Evolutionary conservation across 2,329 filamentous ascomycete genomes (phyloP).

Genomic region (Diaporthe citri): DNA sequence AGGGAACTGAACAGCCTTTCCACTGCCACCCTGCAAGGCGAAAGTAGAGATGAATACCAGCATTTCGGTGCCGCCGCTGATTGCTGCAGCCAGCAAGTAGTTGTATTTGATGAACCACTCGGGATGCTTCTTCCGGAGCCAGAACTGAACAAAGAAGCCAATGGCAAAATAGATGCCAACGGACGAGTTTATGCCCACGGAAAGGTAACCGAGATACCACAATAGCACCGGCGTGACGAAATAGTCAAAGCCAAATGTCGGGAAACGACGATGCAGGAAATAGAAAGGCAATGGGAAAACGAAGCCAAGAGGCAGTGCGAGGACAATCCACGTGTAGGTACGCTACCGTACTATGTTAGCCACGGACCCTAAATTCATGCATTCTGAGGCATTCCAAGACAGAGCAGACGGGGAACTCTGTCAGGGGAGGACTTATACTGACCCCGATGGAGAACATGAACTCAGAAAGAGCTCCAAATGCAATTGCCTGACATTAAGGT

Average conservation of each 20-base stretch:
- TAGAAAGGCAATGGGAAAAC: slow-evolving; percentile 57
- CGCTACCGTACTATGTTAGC: slow-evolving; percentile 31
- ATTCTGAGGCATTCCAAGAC: background rate
- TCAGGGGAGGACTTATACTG: slow-evolving; percentile 49
- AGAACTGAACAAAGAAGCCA: slow-evolving; percentile 51
- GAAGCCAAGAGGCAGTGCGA: slow-evolving; percentile 58
- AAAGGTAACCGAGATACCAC: slow-evolving; percentile 57
- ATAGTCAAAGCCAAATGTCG: slow-evolving; percentile 47
- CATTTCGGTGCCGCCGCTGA: slow-evolving; percentile 47
- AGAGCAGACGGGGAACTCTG: background rate
- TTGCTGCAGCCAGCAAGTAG: slow-evolving; percentile 45
- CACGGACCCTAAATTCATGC: background rate
- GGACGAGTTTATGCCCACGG: slow-evolving; percentile 56
- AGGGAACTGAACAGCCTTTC: slow-evolving; percentile 1
- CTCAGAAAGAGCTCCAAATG: slow-evolving; percentile 51
- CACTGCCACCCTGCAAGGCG: slow-evolving; percentile 26
- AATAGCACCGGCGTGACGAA: slow-evolving; percentile 57
- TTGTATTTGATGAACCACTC: slow-evolving; percentile 48
- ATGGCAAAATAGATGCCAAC: slow-evolving; percentile 49
- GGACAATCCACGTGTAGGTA: slow-evolving; percentile 54
- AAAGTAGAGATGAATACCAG: slow-evolving; percentile 43
- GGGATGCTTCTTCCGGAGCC: slow-evolving; percentile 45
- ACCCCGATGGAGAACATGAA: slow-evolving; percentile 38
- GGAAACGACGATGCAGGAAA: slow-evolving; percentile 48
- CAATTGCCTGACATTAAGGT: slow-evolving; percentile 24